phyloP scores from a whole-genome alignment of 2,329 filamentous ascomycete genomes.

The Paraphaeosphaeria sporulosa region DNA sequence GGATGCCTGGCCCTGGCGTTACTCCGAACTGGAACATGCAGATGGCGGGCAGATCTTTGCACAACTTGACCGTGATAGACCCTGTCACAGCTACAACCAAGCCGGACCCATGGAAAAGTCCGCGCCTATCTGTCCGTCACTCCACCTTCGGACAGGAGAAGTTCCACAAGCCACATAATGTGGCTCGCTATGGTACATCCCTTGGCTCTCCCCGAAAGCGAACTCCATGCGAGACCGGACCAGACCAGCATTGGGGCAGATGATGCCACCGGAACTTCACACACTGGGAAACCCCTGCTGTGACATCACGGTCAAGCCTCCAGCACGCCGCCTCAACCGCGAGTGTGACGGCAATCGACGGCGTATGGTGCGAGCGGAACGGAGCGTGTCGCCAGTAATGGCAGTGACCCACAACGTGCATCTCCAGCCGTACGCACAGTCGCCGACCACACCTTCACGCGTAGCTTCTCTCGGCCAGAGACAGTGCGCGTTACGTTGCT shows the following conservation, averaged over 20 bases:
- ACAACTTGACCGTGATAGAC: neutral
- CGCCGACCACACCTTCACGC: constrained; percentile 2
- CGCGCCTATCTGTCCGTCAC: too few relatives aligned
- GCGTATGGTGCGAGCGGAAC: too few relatives aligned
- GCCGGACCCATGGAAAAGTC: neutral
- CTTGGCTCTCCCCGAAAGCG: neutral
- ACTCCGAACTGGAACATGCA: constrained; percentile 21
- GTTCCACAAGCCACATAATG: neutral
- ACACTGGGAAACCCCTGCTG: too few relatives aligned
- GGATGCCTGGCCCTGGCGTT: neutral
- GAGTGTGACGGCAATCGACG: neutral
- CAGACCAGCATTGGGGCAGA: neutral
- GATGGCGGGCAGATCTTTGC: constrained; percentile 3
- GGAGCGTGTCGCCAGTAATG: neutral
- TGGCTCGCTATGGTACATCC: neutral
- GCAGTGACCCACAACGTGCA: neutral
- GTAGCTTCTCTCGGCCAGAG: neutral
- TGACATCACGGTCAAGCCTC: neutral
- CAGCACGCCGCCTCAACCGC: constrained; percentile 6
- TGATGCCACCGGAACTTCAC: too few relatives aligned
- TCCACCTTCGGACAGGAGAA: too few relatives aligned
- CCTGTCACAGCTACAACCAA: neutral
- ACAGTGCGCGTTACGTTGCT: neutral
- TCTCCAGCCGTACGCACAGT: neutral
- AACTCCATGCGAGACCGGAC: neutral